Percentiles rank a stretch among this genome's conserved stretches.
These are phyloP conservation scores for Mallotus japonicus DNA, from an alignment of 441 rosid species.

Conservation along the genomic window DNA sequence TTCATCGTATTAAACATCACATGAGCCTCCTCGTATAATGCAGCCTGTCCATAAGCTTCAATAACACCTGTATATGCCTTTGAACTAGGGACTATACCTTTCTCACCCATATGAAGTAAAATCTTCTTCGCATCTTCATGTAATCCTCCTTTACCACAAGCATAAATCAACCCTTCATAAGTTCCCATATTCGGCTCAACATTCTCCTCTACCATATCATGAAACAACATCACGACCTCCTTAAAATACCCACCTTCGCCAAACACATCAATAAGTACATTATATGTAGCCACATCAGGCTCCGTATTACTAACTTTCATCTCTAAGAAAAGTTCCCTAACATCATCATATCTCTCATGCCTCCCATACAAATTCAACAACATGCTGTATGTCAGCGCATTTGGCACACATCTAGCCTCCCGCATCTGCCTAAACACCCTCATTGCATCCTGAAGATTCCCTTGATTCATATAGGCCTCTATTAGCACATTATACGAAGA, in stretches of 20 bases:
- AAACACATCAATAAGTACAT: conserved; percentile 75
- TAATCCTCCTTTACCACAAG: conserved; percentile 94
- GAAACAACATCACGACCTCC: conserved; percentile 94
- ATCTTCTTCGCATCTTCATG: conserved; percentile 77
- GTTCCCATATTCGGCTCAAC: conserved; percentile 88
- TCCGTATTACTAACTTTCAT: conserved; percentile 89
- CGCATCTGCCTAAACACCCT: conserved; percentile 89
- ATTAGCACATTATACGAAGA: conserved; percentile 77
- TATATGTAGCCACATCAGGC: conserved; percentile 86
- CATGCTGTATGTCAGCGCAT: conserved; percentile 68
- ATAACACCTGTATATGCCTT: conserved; percentile 78
- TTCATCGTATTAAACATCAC: conserved; percentile 86
- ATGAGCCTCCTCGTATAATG: conserved; percentile 84
- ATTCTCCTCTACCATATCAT: conserved; percentile 93
- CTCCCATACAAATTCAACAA: conserved; percentile 79
- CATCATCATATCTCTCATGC: conserved; percentile 74
- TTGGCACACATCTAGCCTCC: conserved; percentile 69
- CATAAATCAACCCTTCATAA: conserved; percentile 81
- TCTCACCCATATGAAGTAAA: conserved; percentile 71
- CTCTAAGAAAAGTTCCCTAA: conserved; percentile 82
- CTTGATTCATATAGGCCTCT: conserved; percentile 66
- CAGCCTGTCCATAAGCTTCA: conserved; percentile 92
- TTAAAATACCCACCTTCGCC: conserved; percentile 97
- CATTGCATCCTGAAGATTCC: conserved; percentile 73
- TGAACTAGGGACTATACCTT: conserved; percentile 74